These are phyloP conservation scores for Aleurites moluccanus DNA, from an alignment of 441 rosid genomes.

Conservation along the genomic window DNA sequence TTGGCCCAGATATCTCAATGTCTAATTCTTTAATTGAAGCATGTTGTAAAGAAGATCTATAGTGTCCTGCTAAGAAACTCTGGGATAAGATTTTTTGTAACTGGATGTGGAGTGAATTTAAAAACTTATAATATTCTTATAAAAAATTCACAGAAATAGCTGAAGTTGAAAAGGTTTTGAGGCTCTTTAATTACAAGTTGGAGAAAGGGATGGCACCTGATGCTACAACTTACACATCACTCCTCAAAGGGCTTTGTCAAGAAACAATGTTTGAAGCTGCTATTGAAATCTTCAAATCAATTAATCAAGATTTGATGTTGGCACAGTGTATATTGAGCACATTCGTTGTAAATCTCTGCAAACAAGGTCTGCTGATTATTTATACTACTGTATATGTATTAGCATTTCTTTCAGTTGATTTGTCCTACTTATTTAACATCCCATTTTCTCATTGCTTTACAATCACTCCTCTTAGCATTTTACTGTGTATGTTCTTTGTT, in stretches of 20 bases:
- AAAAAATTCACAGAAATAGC: slow-evolving; percentile 63
- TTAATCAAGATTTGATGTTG: slow-evolving; percentile 41
- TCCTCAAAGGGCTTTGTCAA: slow-evolving; percentile 64
- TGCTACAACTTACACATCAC: slow-evolving; percentile 52
- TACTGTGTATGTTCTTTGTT: slow-evolving; percentile 9
- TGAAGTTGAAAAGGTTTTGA: slow-evolving; percentile 62
- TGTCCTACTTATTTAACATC: neutral
- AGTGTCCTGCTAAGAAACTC: slow-evolving; percentile 86
- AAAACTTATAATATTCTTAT: slow-evolving; percentile 65
- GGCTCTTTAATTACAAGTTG: slow-evolving; percentile 66
- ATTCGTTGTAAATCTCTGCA: slow-evolving; percentile 50
- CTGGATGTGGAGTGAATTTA: slow-evolving; percentile 64
- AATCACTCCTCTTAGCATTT: neutral
- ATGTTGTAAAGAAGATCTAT: slow-evolving; percentile 71
- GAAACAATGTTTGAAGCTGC: slow-evolving; percentile 61
- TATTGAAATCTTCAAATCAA: slow-evolving; percentile 46
- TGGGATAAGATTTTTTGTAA: slow-evolving; percentile 96
- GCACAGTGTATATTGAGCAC: slow-evolving; percentile 43
- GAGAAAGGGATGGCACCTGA: slow-evolving; percentile 64
- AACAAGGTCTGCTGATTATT: slow-evolving; percentile 43
- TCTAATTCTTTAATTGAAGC: slow-evolving; percentile 78
- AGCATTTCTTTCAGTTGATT: neutral
- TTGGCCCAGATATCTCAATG: slow-evolving; percentile 54
- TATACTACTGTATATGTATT: neutral
- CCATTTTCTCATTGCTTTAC: neutral